Evolutionary conservation across 192 early-diverging fungal species (phyloP), one percentile per base, ranked within the genome.

Genomic region (Gamsiella multidivaricata): DNA sequence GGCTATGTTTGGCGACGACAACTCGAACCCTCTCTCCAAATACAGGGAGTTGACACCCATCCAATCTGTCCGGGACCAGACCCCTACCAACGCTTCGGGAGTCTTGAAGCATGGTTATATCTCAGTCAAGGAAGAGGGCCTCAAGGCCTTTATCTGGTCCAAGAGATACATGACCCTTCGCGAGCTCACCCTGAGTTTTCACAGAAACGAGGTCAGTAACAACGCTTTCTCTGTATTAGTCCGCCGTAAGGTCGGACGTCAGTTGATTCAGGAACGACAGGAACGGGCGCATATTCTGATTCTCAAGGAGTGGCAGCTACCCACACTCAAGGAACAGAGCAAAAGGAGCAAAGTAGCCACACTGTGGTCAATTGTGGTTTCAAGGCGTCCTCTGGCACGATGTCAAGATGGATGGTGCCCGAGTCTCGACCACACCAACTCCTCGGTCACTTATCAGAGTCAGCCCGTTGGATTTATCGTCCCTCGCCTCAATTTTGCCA

Each of bases 61-160:
- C 29, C 73, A 76, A 18, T 36, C 65, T 37, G 25, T 42, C 29
- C 64, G 65, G 25, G 73, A 76, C 32, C 63, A 75, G 59, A 36
- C 53, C 23, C 42, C 74, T 3, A 47, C 59, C 22, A 73, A 65
- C 26, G 33, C 54, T 23, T 69, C 74, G 15, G 74, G 74, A 10
- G 81, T 91, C 15, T 66, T 91, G 58, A 97, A 96, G 80, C 85
- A 91, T 26, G 95, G 95, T 20, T 93, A 94, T 69, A 84, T 89
- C 43, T 87, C 88, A n/a, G 88, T 97, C 54, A 97, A 96, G 82
- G 97, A 99, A 72, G 95, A 96, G 53, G 95, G 94, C 18, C 79
- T 96, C 45, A 82, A 91, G 58, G 88, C 91, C 43, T 99, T 95
- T 81, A 90, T 99, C 74, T 99, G 97, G 97, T 94, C 94, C 47